Evolutionary conservation across 768 basidiomycete genomes (phyloP).

Genomic region (Boletales sp.): DNA sequence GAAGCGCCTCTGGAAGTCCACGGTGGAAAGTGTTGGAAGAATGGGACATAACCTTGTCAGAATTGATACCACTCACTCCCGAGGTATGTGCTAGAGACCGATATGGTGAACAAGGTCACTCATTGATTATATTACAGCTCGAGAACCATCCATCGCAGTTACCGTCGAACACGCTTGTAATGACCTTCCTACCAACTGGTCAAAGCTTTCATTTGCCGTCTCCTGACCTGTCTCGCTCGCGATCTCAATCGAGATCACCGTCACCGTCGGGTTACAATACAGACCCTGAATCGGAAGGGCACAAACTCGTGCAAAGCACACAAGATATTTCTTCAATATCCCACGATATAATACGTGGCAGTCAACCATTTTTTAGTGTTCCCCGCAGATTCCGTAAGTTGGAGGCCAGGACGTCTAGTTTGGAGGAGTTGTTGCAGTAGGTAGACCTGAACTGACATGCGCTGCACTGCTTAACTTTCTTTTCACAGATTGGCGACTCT

Average conservation of each 20-base stretch:
- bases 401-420: slow-evolving; percentile 47
- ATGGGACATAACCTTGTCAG: slow-evolving; percentile 61
- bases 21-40: slow-evolving; percentile 65
- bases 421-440: slow-evolving; percentile 72
- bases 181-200: slow-evolving; percentile 61
- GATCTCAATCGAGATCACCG: slow-evolving; percentile 38
- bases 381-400: slow-evolving; percentile 24
- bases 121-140: slow-evolving; percentile 25
- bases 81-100: slow-evolving; percentile 46
- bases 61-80: slow-evolving; percentile 55
- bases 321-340: slow-evolving; percentile 13
- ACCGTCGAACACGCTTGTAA: slow-evolving; percentile 70
- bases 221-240: slow-evolving; percentile 23
- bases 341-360: slow-evolving; percentile 17
- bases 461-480: neutral
- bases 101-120: slow-evolving; percentile 11
- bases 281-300: slow-evolving; percentile 60
- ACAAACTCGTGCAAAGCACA: slow-evolving; percentile 37
- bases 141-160: slow-evolving; percentile 42
- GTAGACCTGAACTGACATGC: slow-evolving; percentile 20
- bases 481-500: slow-evolving; percentile 46
- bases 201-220: slow-evolving; percentile 57
- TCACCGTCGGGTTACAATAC: slow-evolving; percentile 71
- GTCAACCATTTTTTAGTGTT: slow-evolving; percentile 10
- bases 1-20: slow-evolving; percentile 16